Conservation (phyloP, 768 basidiomycete genomes). For the Pleurotus citrinopileatus region DNA sequence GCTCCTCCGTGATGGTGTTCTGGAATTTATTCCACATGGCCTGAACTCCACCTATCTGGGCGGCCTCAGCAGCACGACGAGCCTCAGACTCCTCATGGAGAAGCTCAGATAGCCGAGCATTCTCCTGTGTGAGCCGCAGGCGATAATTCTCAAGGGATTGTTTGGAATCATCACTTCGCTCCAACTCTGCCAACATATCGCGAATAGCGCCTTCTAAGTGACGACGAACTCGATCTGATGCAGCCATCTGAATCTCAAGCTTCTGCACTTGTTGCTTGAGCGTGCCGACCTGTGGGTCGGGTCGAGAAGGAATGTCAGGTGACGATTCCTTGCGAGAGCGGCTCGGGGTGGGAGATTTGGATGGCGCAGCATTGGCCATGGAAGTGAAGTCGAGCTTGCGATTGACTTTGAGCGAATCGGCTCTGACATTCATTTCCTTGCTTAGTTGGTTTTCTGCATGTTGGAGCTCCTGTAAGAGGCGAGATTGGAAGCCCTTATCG, state of each 20-base stretch:
- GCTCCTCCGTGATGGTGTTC: conserved; percentile 53
- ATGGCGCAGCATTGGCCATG: conserved; percentile 45
- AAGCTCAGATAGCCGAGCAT: conserved; percentile 49
- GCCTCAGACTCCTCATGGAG: conserved; percentile 64
- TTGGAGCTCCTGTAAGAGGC: conserved; percentile 62
- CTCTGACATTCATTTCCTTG: conserved; percentile 44
- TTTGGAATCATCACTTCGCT: conserved; percentile 64
- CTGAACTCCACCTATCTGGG: conserved; percentile 61
- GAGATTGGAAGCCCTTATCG: conserved; percentile 60
- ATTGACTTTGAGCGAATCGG: conserved; percentile 30
- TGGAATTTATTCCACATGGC: conserved; percentile 68
- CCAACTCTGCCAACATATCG: conserved; percentile 58
- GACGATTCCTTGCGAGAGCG: conserved; percentile 34
- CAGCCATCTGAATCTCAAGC: conserved; percentile 65
- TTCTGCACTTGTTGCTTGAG: conserved; percentile 65
- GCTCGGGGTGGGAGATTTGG: conserved; percentile 36
- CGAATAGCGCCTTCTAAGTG: conserved; percentile 60
- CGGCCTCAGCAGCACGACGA: conserved; percentile 56
- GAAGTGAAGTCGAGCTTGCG: conserved; percentile 32
- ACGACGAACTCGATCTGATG: conserved; percentile 62
- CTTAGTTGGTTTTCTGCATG: conserved; percentile 55
- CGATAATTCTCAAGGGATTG: conserved; percentile 58
- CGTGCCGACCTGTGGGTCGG: conserved; percentile 47
- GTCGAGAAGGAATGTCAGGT: conserved; percentile 31
- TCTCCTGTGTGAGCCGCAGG: conserved; percentile 55